These are phyloP conservation scores for Pythium coloratum DNA, from an alignment of 352 stramenopile genomes.

Conservation along the genomic window DNA sequence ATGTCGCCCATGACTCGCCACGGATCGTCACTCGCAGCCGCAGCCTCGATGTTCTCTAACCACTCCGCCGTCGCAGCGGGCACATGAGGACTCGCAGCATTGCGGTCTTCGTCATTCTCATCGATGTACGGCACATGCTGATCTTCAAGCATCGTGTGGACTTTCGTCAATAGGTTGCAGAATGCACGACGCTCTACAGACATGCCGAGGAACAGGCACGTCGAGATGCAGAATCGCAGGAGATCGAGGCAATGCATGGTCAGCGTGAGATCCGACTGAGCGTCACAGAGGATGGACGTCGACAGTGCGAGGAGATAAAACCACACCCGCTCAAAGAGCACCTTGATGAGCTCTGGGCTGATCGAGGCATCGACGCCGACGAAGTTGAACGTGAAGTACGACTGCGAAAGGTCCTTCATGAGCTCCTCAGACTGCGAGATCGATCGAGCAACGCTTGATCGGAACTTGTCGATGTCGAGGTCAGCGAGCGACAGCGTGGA, in stretches of 20 bases:
- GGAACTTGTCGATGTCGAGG: constrained; percentile 81
- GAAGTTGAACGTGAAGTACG: constrained; percentile 89
- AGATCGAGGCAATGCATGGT: constrained; percentile 83
- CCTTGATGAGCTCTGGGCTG: constrained; percentile 90
- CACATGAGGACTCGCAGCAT: background rate
- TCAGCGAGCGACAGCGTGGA: constrained; percentile 42
- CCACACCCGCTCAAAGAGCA: constrained; percentile 94
- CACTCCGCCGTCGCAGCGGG: constrained; percentile 32
- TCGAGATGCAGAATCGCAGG: constrained; percentile 79
- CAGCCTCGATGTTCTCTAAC: constrained; percentile 66
- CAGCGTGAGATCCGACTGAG: constrained; percentile 73
- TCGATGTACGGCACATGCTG: constrained; percentile 19
- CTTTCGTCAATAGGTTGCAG: constrained; percentile 69
- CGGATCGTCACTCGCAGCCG: constrained; percentile 62
- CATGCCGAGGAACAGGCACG: constrained; percentile 83
- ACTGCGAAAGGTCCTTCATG: constrained; percentile 80
- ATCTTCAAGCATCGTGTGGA: constrained; percentile 62
- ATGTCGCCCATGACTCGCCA: constrained; percentile 88
- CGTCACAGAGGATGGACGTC: constrained; percentile 81
- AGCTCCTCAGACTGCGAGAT: constrained; percentile 83
- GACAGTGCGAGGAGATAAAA: constrained; percentile 91
- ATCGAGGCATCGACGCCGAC: constrained; percentile 90
- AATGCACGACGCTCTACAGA: constrained; percentile 73
- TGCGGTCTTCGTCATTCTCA: constrained; percentile 24
- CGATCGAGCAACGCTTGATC: constrained; percentile 59